Base-by-base conservation (phyloP, 345 rosid species). In the Jatropha curcas region DNA sequence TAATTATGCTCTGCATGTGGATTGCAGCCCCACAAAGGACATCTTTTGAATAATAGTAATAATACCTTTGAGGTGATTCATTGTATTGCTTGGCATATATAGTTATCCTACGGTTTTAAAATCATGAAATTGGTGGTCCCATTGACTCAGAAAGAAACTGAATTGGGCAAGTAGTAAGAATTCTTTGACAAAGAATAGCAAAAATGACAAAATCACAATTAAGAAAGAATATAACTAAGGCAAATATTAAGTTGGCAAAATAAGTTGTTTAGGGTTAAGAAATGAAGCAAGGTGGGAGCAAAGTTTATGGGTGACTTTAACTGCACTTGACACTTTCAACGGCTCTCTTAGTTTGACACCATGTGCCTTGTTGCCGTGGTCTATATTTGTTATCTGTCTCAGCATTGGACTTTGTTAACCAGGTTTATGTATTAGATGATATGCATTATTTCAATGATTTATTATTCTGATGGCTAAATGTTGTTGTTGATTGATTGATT, bases 381-480 rank as follows among this genome's bases (percentile, higher is more conserved):
- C 59, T 25, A 13, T 27, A 24, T 4, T 37, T 5, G 27, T 48
- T 41, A 27, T 75, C 46, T 64, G 48, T 39, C 52, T 50, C 39
- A 30, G 56, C 50, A 39, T 43, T 50, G 64, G 24, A 76, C 43
- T 24, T 1, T 63, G 41, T 37, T 19, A 58, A 43, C 27, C 57
- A 48, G 74, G 37, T 30, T 39, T 13, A 30, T 71, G 55, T 25
- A 27, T 35, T 57, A 22, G 33, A 39, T 22, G 30, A 59, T 70
- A 14, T 62, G 65, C 56, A 59, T 61, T 51, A 33, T 9, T 57
- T 39, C 48, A 9, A 58, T 64, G 34, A 53, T 61, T 8, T 31
- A 61, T 69, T 81, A 46, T 75, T 52, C 63, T 78, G 45, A 28
- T 48, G 37, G 71, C 74, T 79, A 76, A 80, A 67, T 52, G 61